A percentile compares a stretch with the other conserved stretches of the same genome.
These are phyloP conservation scores for Rhizopus stolonifer DNA, from an alignment of 371 early-diverging fungal genomes.

Conservation along the genomic window DNA sequence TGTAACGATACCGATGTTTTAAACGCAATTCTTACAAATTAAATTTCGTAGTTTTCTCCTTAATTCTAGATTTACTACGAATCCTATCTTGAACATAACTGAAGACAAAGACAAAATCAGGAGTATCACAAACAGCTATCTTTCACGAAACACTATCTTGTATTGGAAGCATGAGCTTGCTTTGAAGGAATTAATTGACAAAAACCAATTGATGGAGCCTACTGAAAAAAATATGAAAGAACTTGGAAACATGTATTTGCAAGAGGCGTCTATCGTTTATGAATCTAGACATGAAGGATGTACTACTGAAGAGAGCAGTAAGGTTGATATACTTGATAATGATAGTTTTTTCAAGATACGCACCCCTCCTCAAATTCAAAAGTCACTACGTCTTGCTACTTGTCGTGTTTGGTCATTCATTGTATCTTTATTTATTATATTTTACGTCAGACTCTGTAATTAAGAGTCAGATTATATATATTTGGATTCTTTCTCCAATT, in stretches of 20 bases:
- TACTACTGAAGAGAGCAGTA: constrained; percentile 9
- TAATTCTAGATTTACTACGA: constrained; percentile 7
- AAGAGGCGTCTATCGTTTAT: constrained; percentile 1
- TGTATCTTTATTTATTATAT: too few species aligned
- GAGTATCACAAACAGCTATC: constrained; percentile 5
- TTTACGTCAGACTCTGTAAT: too few species aligned
- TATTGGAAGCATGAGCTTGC: constrained; percentile 10
- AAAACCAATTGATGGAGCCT: constrained; percentile 4
- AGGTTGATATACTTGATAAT: constrained; percentile 5
- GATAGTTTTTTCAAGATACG: constrained; percentile 5
- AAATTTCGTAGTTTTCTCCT: too few species aligned
- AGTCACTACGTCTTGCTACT: constrained; percentile 8
- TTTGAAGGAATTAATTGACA: constrained; percentile 2
- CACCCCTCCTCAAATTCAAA: constrained; percentile 12
- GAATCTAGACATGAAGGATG: constrained; percentile 5
- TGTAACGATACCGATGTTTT: too few species aligned
- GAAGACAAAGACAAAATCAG: constrained; percentile 3
- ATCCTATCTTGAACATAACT: too few species aligned
- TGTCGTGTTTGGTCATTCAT: too few species aligned
- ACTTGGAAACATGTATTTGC: constrained; percentile 7
- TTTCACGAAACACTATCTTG: constrained; percentile 8
- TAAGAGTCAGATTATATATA: too few species aligned
- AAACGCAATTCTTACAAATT: too few species aligned
- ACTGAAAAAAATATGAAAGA: constrained; percentile 11
- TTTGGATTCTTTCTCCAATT: too few species aligned